Percentiles rank a stretch among this genome's conserved stretches.
Conservation (phyloP, 345 rosid species). For the Leavenworthia alabamica region DNA sequence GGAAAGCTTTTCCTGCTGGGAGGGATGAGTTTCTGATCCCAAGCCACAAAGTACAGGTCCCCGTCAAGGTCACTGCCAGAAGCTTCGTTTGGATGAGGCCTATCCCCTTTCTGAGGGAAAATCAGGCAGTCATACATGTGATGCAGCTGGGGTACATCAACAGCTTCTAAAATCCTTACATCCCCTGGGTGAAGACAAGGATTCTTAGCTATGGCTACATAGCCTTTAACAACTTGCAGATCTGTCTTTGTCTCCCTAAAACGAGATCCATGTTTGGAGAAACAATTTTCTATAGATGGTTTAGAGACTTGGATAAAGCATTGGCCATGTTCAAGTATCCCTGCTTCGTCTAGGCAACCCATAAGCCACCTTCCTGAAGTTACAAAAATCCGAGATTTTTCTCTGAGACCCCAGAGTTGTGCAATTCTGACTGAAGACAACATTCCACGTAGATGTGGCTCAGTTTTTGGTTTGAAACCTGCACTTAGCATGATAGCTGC, state of each 20-base stretch:
- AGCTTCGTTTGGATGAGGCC: slow-evolving; percentile 88
- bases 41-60: slow-evolving; percentile 79
- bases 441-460: slow-evolving; percentile 86
- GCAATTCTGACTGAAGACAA: slow-evolving; percentile 76
- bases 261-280: slow-evolving; percentile 68
- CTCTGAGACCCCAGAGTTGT: slow-evolving; percentile 84
- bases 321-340: slow-evolving; percentile 73
- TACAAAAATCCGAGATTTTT: slow-evolving; percentile 79
- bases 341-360: slow-evolving; percentile 90
- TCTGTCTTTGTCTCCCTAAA: slow-evolving; percentile 49
- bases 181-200: slow-evolving; percentile 98
- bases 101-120: slow-evolving; percentile 84
- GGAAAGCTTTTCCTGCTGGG: slow-evolving; percentile 61
- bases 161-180: slow-evolving; percentile 81
- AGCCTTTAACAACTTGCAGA: slow-evolving; percentile 54
- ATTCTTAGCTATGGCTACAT: slow-evolving; percentile 71
- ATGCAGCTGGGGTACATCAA: slow-evolving; percentile 63
- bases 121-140: slow-evolving; percentile 81
- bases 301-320: slow-evolving; percentile 84
- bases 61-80: slow-evolving; percentile 99
- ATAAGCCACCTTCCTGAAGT: slow-evolving; percentile 80
- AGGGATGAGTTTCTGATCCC: slow-evolving; percentile 88
- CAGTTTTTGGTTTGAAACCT: slow-evolving; percentile 66
- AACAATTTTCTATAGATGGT: slow-evolving; percentile 65
- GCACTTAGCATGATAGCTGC: slow-evolving; percentile 93